Conservation (phyloP, 305 asterid species). For the Rubia tinctorum region DNA sequence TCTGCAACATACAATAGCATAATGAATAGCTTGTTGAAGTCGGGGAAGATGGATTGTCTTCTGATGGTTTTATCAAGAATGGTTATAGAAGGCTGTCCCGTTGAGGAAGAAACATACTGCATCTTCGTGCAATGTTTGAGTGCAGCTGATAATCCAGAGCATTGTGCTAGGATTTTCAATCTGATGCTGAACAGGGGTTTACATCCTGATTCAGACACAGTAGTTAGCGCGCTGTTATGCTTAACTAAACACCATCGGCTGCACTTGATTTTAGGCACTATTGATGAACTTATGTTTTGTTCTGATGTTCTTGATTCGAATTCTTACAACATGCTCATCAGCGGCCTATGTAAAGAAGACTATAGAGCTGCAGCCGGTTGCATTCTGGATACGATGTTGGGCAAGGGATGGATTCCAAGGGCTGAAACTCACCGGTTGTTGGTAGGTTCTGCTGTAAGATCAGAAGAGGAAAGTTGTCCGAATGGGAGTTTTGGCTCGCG, state of each 20-base stretch:
- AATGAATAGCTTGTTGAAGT: slow-evolving; percentile 41
- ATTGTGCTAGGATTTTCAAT: slow-evolving; percentile 36
- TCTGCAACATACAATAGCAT: slow-evolving; percentile 40
- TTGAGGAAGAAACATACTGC: slow-evolving; percentile 49
- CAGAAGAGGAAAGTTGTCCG: slow-evolving; percentile 3
- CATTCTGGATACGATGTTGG: slow-evolving; percentile 68
- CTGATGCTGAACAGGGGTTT: slow-evolving; percentile 51
- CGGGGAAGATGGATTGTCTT: slow-evolving; percentile 28
- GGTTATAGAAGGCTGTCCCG: slow-evolving; percentile 47
- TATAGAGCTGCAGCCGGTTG: slow-evolving; percentile 44
- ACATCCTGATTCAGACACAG: slow-evolving; percentile 46
- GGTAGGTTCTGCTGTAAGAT: slow-evolving; percentile 42
- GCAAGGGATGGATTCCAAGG: slow-evolving; percentile 80
- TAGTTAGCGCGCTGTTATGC: slow-evolving; percentile 40
- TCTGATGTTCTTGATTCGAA: slow-evolving; percentile 44
- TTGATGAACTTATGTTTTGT: slow-evolving; percentile 32
- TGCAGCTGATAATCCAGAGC: slow-evolving; percentile 23
- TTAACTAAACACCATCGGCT: slow-evolving; percentile 40
- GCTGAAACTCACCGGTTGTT: slow-evolving; percentile 56
- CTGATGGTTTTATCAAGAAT: slow-evolving; percentile 46
- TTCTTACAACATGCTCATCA: slow-evolving; percentile 44
- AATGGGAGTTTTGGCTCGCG: slow-evolving; percentile 21
- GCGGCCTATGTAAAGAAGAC: slow-evolving; percentile 71
- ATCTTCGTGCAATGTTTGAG: slow-evolving; percentile 41
- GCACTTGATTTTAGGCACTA: slow-evolving; percentile 42